These are phyloP conservation scores for Sesbania bispinosa DNA, from an alignment of 306 rosid genomes.

Conservation along the genomic window DNA sequence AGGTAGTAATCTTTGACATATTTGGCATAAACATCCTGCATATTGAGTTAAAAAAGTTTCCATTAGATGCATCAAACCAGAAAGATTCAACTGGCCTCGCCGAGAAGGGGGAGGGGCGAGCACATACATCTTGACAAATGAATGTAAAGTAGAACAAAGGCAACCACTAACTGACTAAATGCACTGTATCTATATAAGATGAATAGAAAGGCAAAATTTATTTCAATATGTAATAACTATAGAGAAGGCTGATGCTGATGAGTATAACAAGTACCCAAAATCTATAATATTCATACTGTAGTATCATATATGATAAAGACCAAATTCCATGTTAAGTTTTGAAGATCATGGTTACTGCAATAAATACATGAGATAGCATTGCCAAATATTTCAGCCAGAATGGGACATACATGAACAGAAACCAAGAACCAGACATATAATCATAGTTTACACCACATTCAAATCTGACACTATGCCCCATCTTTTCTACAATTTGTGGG, in stretches of 20 bases:
- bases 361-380: background rate
- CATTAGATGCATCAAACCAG: conserved; percentile 23
- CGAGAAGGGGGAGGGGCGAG: background rate
- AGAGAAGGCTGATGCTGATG: background rate
- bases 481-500: background rate
- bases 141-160: background rate
- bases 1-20: conserved; percentile 69
- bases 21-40: conserved; percentile 82
- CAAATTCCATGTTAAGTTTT: background rate
- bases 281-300: background rate
- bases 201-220: background rate
- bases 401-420: background rate
- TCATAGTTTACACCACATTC: background rate
- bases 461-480: background rate
- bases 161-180: background rate
- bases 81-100: background rate
- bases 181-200: background rate
- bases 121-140: background rate
- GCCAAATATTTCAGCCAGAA: background rate
- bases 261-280: background rate
- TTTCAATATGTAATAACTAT: background rate
- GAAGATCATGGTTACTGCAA: background rate
- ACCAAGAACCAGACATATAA: background rate
- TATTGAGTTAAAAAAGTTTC: conserved; percentile 16
- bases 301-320: background rate